Conservation (phyloP, 2,329 filamentous ascomycete species). For the Colletotrichum navitas region DNA sequence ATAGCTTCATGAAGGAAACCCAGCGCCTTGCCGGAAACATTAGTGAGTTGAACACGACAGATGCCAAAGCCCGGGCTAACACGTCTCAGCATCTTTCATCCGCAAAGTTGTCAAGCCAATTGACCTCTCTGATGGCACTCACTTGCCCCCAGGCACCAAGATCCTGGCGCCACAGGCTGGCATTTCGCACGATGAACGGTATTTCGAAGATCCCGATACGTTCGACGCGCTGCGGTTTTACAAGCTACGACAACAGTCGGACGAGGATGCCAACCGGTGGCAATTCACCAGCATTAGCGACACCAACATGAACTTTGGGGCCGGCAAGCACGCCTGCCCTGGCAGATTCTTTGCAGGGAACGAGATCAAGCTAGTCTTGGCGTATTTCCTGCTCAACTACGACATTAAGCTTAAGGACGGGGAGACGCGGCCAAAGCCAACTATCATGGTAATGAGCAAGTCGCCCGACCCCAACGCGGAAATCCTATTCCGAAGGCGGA, state of each 20-base stretch:
- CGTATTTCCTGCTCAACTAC: conserved; percentile 58
- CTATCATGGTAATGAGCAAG: conserved; percentile 56
- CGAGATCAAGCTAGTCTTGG: conserved; percentile 60
- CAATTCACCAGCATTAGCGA: conserved; percentile 59
- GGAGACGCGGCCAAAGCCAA: conserved; percentile 54
- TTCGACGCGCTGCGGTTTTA: conserved; percentile 66
- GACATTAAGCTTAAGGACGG: conserved; percentile 57
- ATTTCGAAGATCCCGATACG: conserved; percentile 55
- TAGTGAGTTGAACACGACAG: conserved; percentile 50
- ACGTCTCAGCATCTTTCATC: conserved; percentile 56
- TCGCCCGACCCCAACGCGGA: conserved; percentile 56
- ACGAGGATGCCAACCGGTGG: conserved; percentile 54
- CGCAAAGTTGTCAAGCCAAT: conserved; percentile 61
- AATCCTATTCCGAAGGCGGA: conserved; percentile 55
- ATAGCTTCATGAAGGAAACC: conserved; percentile 63
- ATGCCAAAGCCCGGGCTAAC: conserved; percentile 40
- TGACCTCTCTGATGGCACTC: conserved; percentile 59
- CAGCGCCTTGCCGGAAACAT: conserved; percentile 58
- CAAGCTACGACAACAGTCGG: conserved; percentile 55
- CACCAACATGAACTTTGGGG: conserved; percentile 61
- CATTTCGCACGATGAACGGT: conserved; percentile 56
- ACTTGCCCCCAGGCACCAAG: conserved; percentile 58
- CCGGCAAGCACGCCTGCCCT: conserved; percentile 62
- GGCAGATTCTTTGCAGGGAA: conserved; percentile 62
- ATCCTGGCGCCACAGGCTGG: conserved; percentile 57